Percentiles rank a stretch among this genome's conserved stretches.
These are phyloP conservation scores for Dysphania ambrosioides DNA, from an alignment of 148 eudicot species.

Conservation along the genomic window DNA sequence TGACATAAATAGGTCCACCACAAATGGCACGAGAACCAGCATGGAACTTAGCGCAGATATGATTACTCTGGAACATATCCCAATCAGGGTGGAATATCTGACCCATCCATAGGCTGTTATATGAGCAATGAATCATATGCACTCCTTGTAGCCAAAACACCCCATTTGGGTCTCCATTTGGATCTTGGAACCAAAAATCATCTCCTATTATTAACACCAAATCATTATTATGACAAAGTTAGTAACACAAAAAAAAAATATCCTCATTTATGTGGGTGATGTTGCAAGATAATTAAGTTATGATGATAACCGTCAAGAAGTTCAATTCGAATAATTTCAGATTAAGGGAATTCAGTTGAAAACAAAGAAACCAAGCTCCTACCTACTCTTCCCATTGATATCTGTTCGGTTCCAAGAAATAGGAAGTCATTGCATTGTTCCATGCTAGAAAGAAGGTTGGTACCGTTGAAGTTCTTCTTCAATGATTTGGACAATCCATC, in stretches of 20 bases:
- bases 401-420: constrained; percentile 57
- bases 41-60: constrained; percentile 49
- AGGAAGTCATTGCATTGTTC: constrained; percentile 68
- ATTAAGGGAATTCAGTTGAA: too few relatives aligned
- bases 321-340: too few relatives aligned
- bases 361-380: neutral
- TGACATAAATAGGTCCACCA: constrained; percentile 57
- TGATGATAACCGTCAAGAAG: too few relatives aligned
- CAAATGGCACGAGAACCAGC: constrained; percentile 60
- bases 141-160: constrained; percentile 64
- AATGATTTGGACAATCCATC: constrained; percentile 45
- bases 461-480: constrained; percentile 50
- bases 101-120: constrained; percentile 69
- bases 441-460: constrained; percentile 54
- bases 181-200: constrained; percentile 57
- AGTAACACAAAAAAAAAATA: too few relatives aligned
- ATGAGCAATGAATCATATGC: constrained; percentile 66
- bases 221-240: too few relatives aligned
- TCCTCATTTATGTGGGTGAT: too few relatives aligned
- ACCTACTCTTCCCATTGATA: constrained; percentile 62
- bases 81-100: constrained; percentile 61
- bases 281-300: too few relatives aligned
- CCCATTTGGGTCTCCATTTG: constrained; percentile 53
- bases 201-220: too few relatives aligned
- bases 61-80: constrained; percentile 61